A percentile compares a stretch with the other conserved stretches of the same genome.
These are phyloP conservation scores for Phytophthora syringae DNA, from an alignment of 352 stramenopile species.

Conservation along the genomic window DNA sequence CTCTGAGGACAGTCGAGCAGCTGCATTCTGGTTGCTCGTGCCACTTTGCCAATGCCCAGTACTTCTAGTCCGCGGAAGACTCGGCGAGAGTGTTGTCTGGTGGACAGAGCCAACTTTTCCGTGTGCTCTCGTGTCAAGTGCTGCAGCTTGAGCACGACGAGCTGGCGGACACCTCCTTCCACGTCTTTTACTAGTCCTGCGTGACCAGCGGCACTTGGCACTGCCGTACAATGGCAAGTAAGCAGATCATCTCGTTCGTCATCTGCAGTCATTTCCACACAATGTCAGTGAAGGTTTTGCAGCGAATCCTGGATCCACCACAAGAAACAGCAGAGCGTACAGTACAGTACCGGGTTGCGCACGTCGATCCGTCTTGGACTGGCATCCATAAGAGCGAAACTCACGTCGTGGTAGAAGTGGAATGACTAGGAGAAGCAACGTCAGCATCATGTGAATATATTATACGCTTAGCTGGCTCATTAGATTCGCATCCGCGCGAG, in stretches of 20 bases:
- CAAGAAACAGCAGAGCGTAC: too few relatives aligned
- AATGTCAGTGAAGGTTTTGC: slow-evolving; percentile 6
- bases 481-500: slow-evolving; percentile 71
- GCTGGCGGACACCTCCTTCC: slow-evolving; percentile 92
- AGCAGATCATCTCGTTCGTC: slow-evolving; percentile 91
- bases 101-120: slow-evolving; percentile 94
- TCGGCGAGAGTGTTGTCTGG: too few relatives aligned
- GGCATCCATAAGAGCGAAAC: too few relatives aligned
- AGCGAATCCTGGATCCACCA: slow-evolving; percentile 19
- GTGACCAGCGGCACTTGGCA: slow-evolving; percentile 89
- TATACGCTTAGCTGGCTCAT: slow-evolving; percentile 23
- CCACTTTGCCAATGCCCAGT: too few relatives aligned
- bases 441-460: slow-evolving; percentile 29
- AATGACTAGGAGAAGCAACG: too few relatives aligned
- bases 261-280: too few relatives aligned
- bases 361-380: slow-evolving; percentile 95
- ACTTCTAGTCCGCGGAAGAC: too few relatives aligned
- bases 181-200: slow-evolving; percentile 91
- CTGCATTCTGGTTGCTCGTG: too few relatives aligned
- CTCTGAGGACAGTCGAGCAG: too few relatives aligned
- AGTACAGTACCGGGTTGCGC: slow-evolving; percentile 74
- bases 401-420: too few relatives aligned
- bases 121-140: slow-evolving; percentile 94
- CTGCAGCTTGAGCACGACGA: slow-evolving; percentile 97
- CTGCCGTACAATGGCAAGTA: too few relatives aligned